phyloP scores from a whole-genome alignment of 2,329 filamentous ascomycete species.

The Diplodia mutila region DNA sequence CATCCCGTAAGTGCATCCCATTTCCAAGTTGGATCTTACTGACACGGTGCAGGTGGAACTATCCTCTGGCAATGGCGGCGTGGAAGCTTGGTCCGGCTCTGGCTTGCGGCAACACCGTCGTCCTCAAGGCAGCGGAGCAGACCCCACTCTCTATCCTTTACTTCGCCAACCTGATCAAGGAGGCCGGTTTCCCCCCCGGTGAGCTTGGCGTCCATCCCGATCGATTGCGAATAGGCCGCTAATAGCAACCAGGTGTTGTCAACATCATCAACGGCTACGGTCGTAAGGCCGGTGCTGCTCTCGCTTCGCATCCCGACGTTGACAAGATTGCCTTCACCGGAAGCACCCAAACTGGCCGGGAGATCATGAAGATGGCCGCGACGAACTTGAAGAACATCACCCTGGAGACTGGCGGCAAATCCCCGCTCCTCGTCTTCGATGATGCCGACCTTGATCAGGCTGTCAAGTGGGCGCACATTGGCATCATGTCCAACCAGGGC shows the following conservation, averaged over 20 bases:
- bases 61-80: constrained; percentile 53
- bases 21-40: neutral
- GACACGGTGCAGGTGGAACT: constrained; percentile 46
- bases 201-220: neutral
- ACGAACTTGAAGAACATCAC: constrained; percentile 63
- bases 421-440: constrained; percentile 62
- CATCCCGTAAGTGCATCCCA: constrained; percentile 30
- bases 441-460: constrained; percentile 53
- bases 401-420: constrained; percentile 66
- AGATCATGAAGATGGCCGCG: constrained; percentile 59
- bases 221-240: neutral
- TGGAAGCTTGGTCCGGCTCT: constrained; percentile 63
- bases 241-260: constrained; percentile 54
- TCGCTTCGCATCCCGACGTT: constrained; percentile 62
- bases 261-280: constrained; percentile 61
- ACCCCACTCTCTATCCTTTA: constrained; percentile 64
- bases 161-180: constrained; percentile 58
- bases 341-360: constrained; percentile 62
- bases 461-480: constrained; percentile 47
- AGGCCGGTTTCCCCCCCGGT: constrained; percentile 53
- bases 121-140: constrained; percentile 61
- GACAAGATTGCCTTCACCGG: constrained; percentile 68
- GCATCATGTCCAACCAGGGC: constrained; percentile 58
- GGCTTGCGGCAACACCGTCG: constrained; percentile 59
- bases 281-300: constrained; percentile 61